Conservation (phyloP, 2,329 filamentous ascomycete species). For the Aspergillus melleus region DNA sequence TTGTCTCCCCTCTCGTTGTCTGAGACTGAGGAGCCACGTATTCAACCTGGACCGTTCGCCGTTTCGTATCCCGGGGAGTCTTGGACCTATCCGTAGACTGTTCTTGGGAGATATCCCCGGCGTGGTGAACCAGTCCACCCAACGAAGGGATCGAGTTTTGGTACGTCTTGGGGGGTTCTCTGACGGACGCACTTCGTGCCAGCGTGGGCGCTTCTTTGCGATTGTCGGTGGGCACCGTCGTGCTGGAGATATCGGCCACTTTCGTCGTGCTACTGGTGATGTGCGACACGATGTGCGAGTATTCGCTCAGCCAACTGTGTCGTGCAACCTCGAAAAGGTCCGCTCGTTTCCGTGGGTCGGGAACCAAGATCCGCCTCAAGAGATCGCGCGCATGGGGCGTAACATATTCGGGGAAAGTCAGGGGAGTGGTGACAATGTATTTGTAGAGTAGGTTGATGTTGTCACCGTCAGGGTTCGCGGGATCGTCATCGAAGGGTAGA, state of each 20-base stretch:
- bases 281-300: constrained; percentile 92
- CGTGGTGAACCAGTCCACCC: constrained; percentile 68
- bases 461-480: constrained; percentile 95
- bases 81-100: constrained; percentile 65
- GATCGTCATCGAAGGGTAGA: constrained; percentile 95
- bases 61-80: constrained; percentile 75
- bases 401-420: constrained; percentile 98
- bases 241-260: constrained; percentile 78
- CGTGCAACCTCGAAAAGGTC: constrained; percentile 96
- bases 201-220: constrained; percentile 49
- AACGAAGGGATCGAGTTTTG: constrained; percentile 49
- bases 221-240: constrained; percentile 57
- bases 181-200: constrained; percentile 86
- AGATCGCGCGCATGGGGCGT: constrained; percentile 94
- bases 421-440: constrained; percentile 94
- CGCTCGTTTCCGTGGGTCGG: constrained; percentile 89
- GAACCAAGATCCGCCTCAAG: constrained; percentile 87
- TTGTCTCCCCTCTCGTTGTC: constrained; percentile 68
- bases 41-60: constrained; percentile 93
- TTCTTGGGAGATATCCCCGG: constrained; percentile 70
- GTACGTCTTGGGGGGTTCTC: constrained; percentile 74
- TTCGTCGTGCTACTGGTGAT: constrained; percentile 95
- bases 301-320: constrained; percentile 97
- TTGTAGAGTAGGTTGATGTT: constrained; percentile 99
- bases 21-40: constrained; percentile 91